Evolutionary conservation across 768 basidiomycete species (phyloP), one percentile per base, ranked within the genome.

Genomic region (Amanita pallidorosea): DNA sequence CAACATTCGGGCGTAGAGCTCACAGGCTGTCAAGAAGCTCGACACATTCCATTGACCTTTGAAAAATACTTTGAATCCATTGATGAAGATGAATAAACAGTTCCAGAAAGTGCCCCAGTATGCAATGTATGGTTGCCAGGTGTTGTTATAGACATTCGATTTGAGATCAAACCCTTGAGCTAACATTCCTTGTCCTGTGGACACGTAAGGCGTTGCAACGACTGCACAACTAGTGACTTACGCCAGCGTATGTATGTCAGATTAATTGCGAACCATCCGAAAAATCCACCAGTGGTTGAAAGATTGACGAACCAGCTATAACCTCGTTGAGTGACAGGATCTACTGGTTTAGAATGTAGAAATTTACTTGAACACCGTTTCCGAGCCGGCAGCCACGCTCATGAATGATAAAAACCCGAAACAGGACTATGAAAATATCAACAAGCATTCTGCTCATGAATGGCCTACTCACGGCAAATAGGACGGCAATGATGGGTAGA

Each of bases 51-150:
- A 86, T 4, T 33, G 33, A 5, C 33, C 33, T 48, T 69, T 51
- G 67, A 76, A 87, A 70, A 86, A 87, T 23, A 85, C 79, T 7
- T 65, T 77, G 54, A 69, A 74, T 7, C 74, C 73, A 33, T 70
- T 75, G 58, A 74, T 57, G 22, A 76, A 66, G 61, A 79, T 80
- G 65, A 83, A 81, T 58, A 85, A 58, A 2, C 66, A 44, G 11
- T 73, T 78, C 79, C 85, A 84, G 63, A 76, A 74, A 43, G 83
- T 65, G 20, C 81, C 86, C 78, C 85, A 85, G 62, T 77, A 81
- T 13, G 84, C 67, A 33, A 85, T 63, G 56, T 75, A 88, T 0
- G 86, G 86, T 59, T 86, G 84, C 23, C 83, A 63, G 2, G 59
- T 55, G 56, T 76, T 80, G 56, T 73, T 63, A 65, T 88, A 93